Evolutionary conservation across 2,329 filamentous ascomycete genomes (phyloP).

Genomic region (Penicillium sp.): DNA sequence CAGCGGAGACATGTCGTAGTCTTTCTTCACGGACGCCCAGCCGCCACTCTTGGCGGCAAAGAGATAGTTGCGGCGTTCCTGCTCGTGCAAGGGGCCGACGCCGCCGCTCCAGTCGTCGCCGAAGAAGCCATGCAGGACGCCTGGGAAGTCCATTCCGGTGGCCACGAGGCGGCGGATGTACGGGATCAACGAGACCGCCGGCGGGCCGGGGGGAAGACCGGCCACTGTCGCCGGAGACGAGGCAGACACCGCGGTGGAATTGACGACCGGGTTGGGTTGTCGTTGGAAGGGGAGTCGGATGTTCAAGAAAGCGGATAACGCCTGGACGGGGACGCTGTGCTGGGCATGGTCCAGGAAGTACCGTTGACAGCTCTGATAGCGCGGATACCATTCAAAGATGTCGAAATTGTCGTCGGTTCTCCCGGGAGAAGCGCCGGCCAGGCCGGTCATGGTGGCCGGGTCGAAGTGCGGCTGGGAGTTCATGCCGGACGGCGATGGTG

Average conservation of each 20-base stretch:
- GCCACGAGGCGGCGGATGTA: conserved; percentile 88
- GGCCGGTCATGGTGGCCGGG: conserved; percentile 38
- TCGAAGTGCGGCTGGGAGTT: conserved; percentile 35
- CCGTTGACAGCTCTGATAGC: conserved; percentile 81
- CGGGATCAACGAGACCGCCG: conserved; percentile 69
- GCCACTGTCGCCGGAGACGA: conserved; percentile 43
- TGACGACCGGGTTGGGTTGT: conserved; percentile 47
- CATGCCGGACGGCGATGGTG: conserved; percentile 25
- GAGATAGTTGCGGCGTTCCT: conserved; percentile 88
- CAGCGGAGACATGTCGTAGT: conserved; percentile 81
- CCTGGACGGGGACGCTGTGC: conserved; percentile 76
- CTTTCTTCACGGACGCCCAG: conserved; percentile 83
- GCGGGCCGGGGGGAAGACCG: conserved; percentile 36
- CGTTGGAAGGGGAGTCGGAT: conserved; percentile 86
- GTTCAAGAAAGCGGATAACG: conserved; percentile 85
- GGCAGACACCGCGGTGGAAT: conserved; percentile 37
- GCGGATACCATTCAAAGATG: conserved; percentile 89
- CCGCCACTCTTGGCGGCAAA: conserved; percentile 91
- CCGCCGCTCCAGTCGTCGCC: conserved; percentile 87
- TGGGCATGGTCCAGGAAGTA: conserved; percentile 94
- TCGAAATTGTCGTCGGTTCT: conserved; percentile 49
- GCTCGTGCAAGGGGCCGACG: conserved; percentile 77
- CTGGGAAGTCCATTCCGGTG: conserved; percentile 83
- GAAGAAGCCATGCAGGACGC: conserved; percentile 91
- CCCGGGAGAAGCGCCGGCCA: conserved; percentile 36